A percentile compares a stretch with the other conserved stretches of the same genome.
Evolutionary conservation across 768 basidiomycete species (phyloP).

Genomic region (Leccinum incarnatum): DNA sequence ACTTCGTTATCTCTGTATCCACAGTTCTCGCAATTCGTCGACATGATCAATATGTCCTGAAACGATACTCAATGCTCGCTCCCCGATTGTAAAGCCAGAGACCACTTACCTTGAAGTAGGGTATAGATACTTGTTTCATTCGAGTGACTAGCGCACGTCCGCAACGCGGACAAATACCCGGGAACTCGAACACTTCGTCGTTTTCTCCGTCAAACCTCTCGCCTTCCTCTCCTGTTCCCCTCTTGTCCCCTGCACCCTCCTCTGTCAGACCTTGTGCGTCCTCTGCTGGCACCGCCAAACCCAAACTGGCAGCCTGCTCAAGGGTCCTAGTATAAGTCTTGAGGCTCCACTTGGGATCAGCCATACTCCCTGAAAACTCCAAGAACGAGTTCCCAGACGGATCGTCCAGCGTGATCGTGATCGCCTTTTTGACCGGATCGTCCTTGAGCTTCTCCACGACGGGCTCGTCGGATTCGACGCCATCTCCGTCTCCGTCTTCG

Average conservation of each 20-base stretch:
- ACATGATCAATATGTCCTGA: conserved; percentile 96
- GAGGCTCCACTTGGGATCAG: conserved; percentile 92
- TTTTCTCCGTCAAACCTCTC: conserved; percentile 42
- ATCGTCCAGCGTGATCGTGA: conserved; percentile 87
- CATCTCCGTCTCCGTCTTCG: conserved; percentile 36
- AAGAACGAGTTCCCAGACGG: conserved; percentile 96
- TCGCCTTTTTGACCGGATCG: conserved; percentile 58
- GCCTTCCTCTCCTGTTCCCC: conserved; percentile 17
- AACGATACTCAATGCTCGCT: neutral
- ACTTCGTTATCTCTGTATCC: conserved; percentile 98
- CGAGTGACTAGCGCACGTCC: conserved; percentile 77
- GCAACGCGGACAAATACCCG: conserved; percentile 86
- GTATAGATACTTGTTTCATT: conserved; percentile 96
- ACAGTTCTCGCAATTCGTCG: conserved; percentile 92
- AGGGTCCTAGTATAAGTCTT: conserved; percentile 74
- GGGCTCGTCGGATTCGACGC: conserved; percentile 24
- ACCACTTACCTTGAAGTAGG: conserved; percentile 83
- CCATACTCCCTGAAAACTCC: conserved; percentile 82
- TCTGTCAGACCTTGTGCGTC: conserved; percentile 12
- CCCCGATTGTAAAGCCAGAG: neutral
- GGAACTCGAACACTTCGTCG: conserved; percentile 90
- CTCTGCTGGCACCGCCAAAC: conserved; percentile 58
- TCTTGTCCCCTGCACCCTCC: neutral
- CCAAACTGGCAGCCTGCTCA: conserved; percentile 79
- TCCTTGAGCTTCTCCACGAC: conserved; percentile 35